Conservation (phyloP, 163 green algal genomes). For the Smithsoniella earleae region DNA sequence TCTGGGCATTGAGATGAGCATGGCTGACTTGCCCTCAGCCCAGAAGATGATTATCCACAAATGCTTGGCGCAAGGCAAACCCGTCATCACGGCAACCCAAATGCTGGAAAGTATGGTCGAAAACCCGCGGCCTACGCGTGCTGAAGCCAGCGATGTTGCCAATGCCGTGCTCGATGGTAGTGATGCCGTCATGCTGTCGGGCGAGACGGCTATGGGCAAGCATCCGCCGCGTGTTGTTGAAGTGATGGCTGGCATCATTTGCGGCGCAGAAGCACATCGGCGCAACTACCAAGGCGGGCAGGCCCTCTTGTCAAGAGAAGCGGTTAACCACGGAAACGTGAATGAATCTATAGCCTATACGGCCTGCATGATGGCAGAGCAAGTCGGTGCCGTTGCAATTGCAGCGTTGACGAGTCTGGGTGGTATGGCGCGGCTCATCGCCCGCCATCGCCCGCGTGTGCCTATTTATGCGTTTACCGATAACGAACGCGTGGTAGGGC, state of each 20-base stretch:
- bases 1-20: slow-evolving; percentile 53
- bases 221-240: slow-evolving; percentile 52
- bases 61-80: slow-evolving; percentile 49
- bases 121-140: slow-evolving; percentile 50
- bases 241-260: no score
- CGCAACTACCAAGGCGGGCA: no score
- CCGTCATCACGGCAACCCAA: slow-evolving; percentile 53
- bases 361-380: no score
- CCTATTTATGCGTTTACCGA: slow-evolving; percentile 79
- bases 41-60: slow-evolving; percentile 40
- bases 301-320: no score
- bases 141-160: slow-evolving; percentile 53
- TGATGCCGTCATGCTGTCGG: slow-evolving; percentile 45
- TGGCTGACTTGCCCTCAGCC: no score
- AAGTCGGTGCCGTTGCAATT: no score
- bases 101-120: slow-evolving; percentile 52
- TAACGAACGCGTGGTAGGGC: no score
- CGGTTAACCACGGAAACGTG: no score
- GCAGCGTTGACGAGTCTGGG: no score
- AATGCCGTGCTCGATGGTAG: slow-evolving; percentile 49
- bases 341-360: no score
- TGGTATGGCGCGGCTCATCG: slow-evolving; percentile 79
- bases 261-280: no score
- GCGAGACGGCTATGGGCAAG: slow-evolving; percentile 39
- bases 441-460: slow-evolving; percentile 70